Evolutionary conservation across 2,329 filamentous ascomycete species (phyloP).

Genomic region (Simplicillium aogashimaense): DNA sequence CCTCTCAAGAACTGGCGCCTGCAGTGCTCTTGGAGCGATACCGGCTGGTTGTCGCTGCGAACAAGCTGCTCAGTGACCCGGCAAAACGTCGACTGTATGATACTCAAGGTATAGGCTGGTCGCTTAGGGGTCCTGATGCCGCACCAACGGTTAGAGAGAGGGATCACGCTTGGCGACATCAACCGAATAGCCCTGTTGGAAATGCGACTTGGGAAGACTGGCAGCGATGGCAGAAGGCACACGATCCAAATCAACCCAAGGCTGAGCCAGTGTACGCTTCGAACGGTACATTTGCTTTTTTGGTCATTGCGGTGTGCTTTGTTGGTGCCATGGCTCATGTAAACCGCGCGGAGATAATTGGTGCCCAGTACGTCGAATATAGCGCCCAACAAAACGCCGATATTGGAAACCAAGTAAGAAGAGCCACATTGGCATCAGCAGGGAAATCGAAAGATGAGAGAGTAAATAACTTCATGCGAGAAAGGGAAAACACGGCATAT

Average conservation of each 20-base stretch:
- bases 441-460: constrained; percentile 51
- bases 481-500: constrained; percentile 45
- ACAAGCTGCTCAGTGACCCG: constrained; percentile 78
- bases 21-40: constrained; percentile 75
- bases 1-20: constrained; percentile 29
- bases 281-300: constrained; percentile 62
- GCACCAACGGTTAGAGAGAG: constrained; percentile 31
- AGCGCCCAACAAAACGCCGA: constrained; percentile 56
- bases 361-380: constrained; percentile 53
- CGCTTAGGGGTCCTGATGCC: constrained; percentile 30
- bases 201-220: constrained; percentile 99
- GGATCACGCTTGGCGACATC: constrained; percentile 38
- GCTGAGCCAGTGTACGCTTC: constrained; percentile 58
- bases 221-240: constrained; percentile 65
- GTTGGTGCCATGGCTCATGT: constrained; percentile 65
- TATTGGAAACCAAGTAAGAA: constrained; percentile 49
- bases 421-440: constrained; percentile 41
- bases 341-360: constrained; percentile 54
- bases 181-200: constrained; percentile 36
- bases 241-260: constrained; percentile 30
- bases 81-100: constrained; percentile 75
- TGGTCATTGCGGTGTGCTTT: constrained; percentile 61
- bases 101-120: constrained; percentile 72
- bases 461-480: constrained; percentile 67
- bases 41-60: constrained; percentile 75